Base-by-base conservation (phyloP, 352 stramenopile species). In the Blastocystis hominis region DNA sequence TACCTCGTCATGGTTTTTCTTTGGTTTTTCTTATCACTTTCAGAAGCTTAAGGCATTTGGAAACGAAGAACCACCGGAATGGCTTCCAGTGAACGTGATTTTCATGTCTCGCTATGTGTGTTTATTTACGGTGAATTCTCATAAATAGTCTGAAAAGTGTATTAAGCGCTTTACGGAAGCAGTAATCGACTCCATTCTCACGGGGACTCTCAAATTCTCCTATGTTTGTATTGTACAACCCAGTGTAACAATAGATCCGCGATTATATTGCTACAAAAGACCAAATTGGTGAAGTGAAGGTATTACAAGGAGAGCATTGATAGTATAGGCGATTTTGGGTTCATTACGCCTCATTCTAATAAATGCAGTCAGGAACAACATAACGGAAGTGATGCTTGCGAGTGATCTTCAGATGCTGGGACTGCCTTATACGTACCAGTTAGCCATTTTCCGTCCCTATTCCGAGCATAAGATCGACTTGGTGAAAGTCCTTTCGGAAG, bases 321-420 rank as follows among this genome's bases (percentile, higher is more conserved):
- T 46, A 38, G 9, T 1, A 20, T 46, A 69, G 72, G 36, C 50
- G 2, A 46, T 84, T 66, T 30, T 77, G 50, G 72, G 72, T 2
- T 66, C 72, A 20, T 34, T 84, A 0, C 55, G 30, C 6, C 9
- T 64, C 3, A 64, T 84, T 42, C 17, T 84, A 55, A 84, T 46
- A 34, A 63, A 84, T 34, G 50, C 72, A 30, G 56, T 53, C 24
- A 84, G 68, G 30, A 66, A 66, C 72, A 66, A 56, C 15, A 34
- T 84, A 10, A 84, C 72, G 10, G 72, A 84, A 46, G 72, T 68
- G 36, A 68, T 84, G 72, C 38, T 84, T n/a, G 66, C 72, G 7
- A 53, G 47, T 13, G 72, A 84, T 53, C 44, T 84, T 17, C 72
- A 84, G 38, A 17, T 47, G 15, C 47, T 84, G 3, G 72, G 72